Base-by-base conservation (phyloP, 192 early-diverging fungal genomes). In the Lunasporangiospora selenospora region DNA sequence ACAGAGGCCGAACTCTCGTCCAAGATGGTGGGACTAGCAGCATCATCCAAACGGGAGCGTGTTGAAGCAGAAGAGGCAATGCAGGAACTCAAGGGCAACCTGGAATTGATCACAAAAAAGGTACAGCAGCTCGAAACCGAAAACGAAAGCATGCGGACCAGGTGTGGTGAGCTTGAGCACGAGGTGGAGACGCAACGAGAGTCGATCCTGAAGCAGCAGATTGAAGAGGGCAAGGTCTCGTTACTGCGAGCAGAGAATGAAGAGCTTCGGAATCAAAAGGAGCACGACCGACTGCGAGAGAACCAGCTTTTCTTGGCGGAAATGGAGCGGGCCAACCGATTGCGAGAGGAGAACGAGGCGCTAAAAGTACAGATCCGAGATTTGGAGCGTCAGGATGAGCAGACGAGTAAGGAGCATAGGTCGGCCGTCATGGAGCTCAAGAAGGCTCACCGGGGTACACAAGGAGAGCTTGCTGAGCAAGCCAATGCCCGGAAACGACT, bases 131-230 rank as follows among this genome's bases (percentile, higher is more conserved):
- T 73, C 31, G 69, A 63, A 42, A 37, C 54, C 21, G 69, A 73
- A 16, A 73, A 63, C 48, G 69, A 73, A 24, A 47, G 54, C 19
- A 51, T 73, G 32, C 54, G 69, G 16, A 36, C 58, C 19, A 73
- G 58, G 34, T 73, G 69, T 29, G 69, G 52, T 0, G 69, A 73
- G 34, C 60, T 73, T 1, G 69, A 73, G 42, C 62, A 73, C n/a
- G 69, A 73, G 31, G 58, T 73, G 45, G 69, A 73, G 29, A 59
- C 60, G 1, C 69, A 73, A 23, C 51, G 69, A 12, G 69, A 73
- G 29, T 73, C 69, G 0, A 73, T 73, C 2, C 36, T 73, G 55
- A 73, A 73, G 43, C 69, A 73, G 23, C 60, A 73, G 42, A 73
- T 73, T 21, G 69, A 73, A 16, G 69, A 49, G 0, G 41, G 61